phyloP scores from a whole-genome alignment of 2,329 filamentous ascomycete species.

The Scleromitrula shiraiana region DNA sequence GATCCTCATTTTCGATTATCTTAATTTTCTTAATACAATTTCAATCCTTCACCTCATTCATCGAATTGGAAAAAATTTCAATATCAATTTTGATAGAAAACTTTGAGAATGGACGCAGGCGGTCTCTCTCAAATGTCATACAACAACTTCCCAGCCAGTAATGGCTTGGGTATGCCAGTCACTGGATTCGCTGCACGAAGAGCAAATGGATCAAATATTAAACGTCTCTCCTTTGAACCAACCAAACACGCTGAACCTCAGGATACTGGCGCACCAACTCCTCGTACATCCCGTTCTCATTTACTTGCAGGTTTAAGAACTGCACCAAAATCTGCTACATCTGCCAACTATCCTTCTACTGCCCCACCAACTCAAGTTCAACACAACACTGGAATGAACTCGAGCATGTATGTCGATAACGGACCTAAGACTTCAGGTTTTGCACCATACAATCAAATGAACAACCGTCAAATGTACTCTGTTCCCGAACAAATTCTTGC shows the following conservation, averaged over 20 bases:
- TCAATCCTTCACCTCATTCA: not conserved
- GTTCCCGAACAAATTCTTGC: slow-evolving; percentile 79
- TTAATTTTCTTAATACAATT: slow-evolving; percentile 10
- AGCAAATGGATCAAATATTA: slow-evolving; percentile 69
- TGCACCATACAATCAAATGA: slow-evolving; percentile 31
- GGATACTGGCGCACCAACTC: slow-evolving; percentile 66
- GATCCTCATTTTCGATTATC: slow-evolving; percentile 3
- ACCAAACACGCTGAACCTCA: slow-evolving; percentile 59
- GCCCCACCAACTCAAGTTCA: slow-evolving; percentile 50
- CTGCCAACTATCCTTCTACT: slow-evolving; percentile 61
- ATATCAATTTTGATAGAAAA: not conserved
- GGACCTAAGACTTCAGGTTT: slow-evolving; percentile 29
- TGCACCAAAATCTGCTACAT: slow-evolving; percentile 77
- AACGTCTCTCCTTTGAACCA: slow-evolving; percentile 74
- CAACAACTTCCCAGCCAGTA: slow-evolving; percentile 65
- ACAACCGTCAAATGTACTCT: slow-evolving; percentile 53
- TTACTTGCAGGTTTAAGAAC: slow-evolving; percentile 89
- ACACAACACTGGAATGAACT: slow-evolving; percentile 22
- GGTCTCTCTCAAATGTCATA: slow-evolving; percentile 99
- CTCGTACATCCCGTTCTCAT: slow-evolving; percentile 89
- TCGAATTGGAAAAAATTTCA: slow-evolving; percentile 1
- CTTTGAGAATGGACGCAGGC: slow-evolving; percentile 73
- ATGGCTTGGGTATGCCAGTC: slow-evolving; percentile 66
- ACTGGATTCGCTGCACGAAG: slow-evolving; percentile 79
- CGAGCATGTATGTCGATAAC: slow-evolving; percentile 29